phyloP scores from a whole-genome alignment of 768 basidiomycete species.

The Tricholoma terreum region DNA sequence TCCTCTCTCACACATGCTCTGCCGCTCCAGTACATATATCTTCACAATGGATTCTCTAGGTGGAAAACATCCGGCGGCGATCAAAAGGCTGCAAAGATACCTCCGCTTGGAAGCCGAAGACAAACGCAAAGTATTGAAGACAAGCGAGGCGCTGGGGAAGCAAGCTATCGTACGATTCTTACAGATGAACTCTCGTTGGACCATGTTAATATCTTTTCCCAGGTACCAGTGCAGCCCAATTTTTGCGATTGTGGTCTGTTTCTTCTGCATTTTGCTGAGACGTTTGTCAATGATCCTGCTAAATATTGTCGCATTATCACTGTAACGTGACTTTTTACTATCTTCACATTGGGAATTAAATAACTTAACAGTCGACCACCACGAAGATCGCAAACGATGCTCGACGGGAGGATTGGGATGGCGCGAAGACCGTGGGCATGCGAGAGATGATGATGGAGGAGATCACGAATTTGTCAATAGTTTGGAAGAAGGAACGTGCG shows the following conservation, averaged over 20 bases:
- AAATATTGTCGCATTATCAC: conserved; percentile 50
- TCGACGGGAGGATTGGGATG: conserved; percentile 52
- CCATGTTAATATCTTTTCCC: neutral
- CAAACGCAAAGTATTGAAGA: conserved; percentile 47
- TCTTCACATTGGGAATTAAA: neutral
- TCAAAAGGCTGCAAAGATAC: conserved; percentile 61
- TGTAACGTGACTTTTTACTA: conserved; percentile 24
- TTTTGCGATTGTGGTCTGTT: conserved; percentile 92
- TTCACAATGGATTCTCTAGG: conserved; percentile 91
- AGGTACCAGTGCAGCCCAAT: conserved; percentile 90
- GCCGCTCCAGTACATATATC: conserved; percentile 60
- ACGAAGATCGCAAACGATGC: conserved; percentile 33
- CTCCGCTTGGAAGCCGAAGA: conserved; percentile 75
- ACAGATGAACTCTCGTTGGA: neutral
- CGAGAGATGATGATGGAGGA: conserved; percentile 43
- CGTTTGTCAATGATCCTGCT: conserved; percentile 65
- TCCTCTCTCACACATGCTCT: neutral
- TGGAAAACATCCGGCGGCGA: conserved; percentile 61
- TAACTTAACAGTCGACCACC: conserved; percentile 1
- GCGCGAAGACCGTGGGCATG: conserved; percentile 39
- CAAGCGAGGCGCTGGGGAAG: conserved; percentile 42
- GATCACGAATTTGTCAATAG: conserved; percentile 47
- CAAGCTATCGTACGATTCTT: conserved; percentile 46
- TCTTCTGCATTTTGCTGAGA: conserved; percentile 80
- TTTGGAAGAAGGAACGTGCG: conserved; percentile 49